Evolutionary conservation across 2,329 filamentous ascomycete genomes (phyloP).

Genomic region (Diaporthe longicolla): DNA sequence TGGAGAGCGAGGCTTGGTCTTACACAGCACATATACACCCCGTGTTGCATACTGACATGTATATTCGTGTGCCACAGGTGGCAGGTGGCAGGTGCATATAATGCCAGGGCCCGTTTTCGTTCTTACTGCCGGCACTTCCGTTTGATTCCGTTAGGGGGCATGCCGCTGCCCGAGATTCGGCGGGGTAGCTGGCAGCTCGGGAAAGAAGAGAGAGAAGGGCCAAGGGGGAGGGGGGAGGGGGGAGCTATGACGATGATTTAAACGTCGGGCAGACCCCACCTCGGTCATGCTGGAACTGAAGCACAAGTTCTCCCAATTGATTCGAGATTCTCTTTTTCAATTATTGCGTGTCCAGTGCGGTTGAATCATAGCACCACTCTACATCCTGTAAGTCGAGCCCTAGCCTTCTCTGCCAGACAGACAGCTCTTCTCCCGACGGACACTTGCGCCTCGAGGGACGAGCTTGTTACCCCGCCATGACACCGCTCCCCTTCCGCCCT

Average conservation of each 20-base stretch:
- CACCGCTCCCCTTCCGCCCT: not conserved
- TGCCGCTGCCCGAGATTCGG: conserved; percentile 30
- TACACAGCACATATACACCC: not conserved
- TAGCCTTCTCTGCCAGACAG: not conserved
- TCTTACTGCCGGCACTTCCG: conserved; percentile 5
- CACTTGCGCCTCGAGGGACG: not conserved
- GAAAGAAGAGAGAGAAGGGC: conserved; percentile 25
- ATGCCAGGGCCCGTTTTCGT: conserved; percentile 25
- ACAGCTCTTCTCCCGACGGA: not conserved
- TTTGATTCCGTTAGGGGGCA: conserved; percentile 20
- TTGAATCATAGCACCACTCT: not conserved
- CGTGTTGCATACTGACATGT: not conserved
- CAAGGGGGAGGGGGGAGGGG: not conserved
- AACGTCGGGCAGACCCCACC: conserved; percentile 38
- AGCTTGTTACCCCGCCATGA: conserved; percentile 34
- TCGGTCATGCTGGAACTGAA: not conserved
- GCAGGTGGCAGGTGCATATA: not conserved
- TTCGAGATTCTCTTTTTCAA: not conserved
- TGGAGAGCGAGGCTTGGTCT: not conserved
- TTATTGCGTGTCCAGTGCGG: conserved; percentile 5
- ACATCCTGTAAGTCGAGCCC: conserved; percentile 10
- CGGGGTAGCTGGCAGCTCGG: conserved; percentile 37
- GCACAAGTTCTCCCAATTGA: not conserved
- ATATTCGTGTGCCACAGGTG: not conserved
- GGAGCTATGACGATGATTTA: conserved; percentile 40